Conservation (phyloP, 2,329 filamentous ascomycete genomes). For the Ophiostoma tasmaniense region DNA sequence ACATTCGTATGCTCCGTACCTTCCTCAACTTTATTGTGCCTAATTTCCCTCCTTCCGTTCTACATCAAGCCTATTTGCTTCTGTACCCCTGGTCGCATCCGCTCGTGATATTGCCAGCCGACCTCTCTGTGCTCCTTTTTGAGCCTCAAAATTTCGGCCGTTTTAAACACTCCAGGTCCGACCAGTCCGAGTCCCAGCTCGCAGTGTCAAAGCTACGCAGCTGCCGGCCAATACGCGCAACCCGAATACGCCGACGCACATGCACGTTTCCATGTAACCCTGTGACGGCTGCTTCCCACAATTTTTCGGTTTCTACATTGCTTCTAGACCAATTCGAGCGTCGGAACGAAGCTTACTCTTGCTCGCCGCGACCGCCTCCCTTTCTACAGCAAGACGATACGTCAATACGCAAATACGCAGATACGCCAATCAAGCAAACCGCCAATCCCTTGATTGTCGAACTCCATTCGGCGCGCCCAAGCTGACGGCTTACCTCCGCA, state of each 20-base stretch:
- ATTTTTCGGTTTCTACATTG: not conserved
- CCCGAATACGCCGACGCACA: constrained; percentile 7
- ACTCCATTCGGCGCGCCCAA: not conserved
- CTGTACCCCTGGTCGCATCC: not conserved
- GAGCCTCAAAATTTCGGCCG: not conserved
- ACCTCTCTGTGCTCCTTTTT: not conserved
- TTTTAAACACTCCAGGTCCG: not conserved
- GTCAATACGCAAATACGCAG: not conserved
- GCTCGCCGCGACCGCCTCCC: not conserved
- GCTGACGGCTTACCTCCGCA: not conserved
- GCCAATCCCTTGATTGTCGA: not conserved
- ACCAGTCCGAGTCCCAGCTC: not conserved
- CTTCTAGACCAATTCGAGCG: not conserved
- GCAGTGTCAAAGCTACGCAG: not conserved
- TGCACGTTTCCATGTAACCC: constrained; percentile 4
- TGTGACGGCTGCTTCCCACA: not conserved
- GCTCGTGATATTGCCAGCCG: not conserved
- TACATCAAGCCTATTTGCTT: not conserved
- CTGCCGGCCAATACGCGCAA: not conserved
- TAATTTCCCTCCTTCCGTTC: not conserved
- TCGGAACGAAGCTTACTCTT: not conserved
- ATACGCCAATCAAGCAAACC: not conserved
- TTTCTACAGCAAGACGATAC: not conserved
- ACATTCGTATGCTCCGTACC: not conserved
- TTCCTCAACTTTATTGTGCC: not conserved